Evolutionary conservation across 2,329 filamentous ascomycete genomes (phyloP).

Genomic region (Exophiala sp.): DNA sequence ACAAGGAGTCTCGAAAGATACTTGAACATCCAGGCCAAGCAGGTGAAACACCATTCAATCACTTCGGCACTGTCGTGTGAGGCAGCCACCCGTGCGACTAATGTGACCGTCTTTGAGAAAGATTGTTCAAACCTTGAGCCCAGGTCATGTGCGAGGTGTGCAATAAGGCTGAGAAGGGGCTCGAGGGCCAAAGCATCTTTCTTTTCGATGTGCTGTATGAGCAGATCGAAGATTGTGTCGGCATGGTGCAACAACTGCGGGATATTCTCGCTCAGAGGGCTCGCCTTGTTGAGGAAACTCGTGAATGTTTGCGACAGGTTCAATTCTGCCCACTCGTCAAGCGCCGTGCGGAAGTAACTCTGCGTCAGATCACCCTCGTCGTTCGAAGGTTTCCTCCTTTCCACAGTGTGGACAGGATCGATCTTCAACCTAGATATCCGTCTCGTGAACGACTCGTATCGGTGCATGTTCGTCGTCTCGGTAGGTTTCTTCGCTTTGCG

Average conservation of each 20-base stretch:
- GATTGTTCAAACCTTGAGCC: conserved; percentile 84
- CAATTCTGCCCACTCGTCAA: conserved; percentile 87
- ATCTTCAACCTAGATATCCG: conserved; percentile 90
- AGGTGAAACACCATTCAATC: conserved; percentile 97
- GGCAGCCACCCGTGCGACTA: conserved; percentile 75
- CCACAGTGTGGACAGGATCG: conserved; percentile 85
- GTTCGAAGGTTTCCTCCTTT: conserved; percentile 66
- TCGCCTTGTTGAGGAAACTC: conserved; percentile 69
- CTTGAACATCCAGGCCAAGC: conserved; percentile 93
- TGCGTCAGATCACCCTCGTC: conserved; percentile 67
- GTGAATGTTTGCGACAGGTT: conserved; percentile 82
- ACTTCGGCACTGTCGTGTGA: conserved; percentile 76
- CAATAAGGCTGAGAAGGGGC: conserved; percentile 79
- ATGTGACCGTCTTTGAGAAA: conserved; percentile 69
- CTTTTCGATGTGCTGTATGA: conserved; percentile 72
- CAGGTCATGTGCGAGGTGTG: conserved; percentile 91
- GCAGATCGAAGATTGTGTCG: conserved; percentile 72
- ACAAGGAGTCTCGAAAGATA: conserved; percentile 86
- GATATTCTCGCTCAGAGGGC: conserved; percentile 80
- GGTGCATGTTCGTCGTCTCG: conserved; percentile 73
- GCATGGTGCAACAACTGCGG: conserved; percentile 90
- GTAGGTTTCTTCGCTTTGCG: conserved; percentile 64
- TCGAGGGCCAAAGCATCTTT: conserved; percentile 79
- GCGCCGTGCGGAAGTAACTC: conserved; percentile 78
- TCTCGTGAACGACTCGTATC: conserved; percentile 86